Conservation (phyloP, 257 asterid species). For the Paraleonurus japonicus region DNA sequence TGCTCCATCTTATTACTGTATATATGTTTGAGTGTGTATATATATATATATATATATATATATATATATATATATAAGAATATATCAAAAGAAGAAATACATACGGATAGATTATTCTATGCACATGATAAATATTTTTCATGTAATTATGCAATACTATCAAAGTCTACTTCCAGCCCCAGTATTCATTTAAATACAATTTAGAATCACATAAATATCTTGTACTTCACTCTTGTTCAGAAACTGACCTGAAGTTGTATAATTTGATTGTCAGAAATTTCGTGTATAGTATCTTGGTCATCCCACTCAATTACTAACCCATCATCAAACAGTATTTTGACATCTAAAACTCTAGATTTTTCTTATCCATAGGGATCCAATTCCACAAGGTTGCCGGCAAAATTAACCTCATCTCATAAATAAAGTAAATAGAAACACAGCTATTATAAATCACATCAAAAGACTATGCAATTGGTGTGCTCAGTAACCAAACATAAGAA, state of each 20-base stretch:
- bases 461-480: background rate
- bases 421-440: background rate
- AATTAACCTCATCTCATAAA: background rate
- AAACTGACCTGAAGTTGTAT: conserved; percentile 17
- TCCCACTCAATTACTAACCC: background rate
- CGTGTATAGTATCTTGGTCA: background rate
- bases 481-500: conserved; percentile 20
- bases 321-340: background rate
- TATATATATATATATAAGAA: background rate
- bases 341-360: background rate
- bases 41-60: no score
- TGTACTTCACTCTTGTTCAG: conserved; percentile 8
- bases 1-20: background rate
- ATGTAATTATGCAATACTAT: background rate
- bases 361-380: background rate
- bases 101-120: background rate
- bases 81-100: conserved; percentile 3
- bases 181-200: background rate
- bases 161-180: background rate
- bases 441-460: background rate
- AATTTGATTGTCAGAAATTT: background rate
- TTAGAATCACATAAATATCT: background rate
- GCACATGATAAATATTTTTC: background rate
- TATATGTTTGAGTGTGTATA: background rate
- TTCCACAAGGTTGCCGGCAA: conserved; percentile 6